Conservation (phyloP, 352 stramenopile species). For the Pythium pyrilobum region DNA sequence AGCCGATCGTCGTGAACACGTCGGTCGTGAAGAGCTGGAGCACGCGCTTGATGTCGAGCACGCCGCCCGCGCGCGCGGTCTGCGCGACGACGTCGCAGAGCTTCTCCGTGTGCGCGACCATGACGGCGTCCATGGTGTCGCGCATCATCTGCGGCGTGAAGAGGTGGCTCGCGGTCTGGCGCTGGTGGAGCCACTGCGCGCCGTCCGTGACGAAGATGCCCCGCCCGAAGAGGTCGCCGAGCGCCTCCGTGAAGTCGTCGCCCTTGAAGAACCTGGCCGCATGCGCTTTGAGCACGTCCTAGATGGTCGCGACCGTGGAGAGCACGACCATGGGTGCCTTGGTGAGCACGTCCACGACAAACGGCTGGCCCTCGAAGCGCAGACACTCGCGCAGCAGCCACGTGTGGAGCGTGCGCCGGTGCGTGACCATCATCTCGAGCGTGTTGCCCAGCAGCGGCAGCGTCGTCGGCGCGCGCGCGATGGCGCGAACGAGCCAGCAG, state of each 20-base stretch:
- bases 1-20: constrained; percentile 54
- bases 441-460: constrained; percentile 11
- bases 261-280: constrained; percentile 68
- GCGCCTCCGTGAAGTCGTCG: constrained; percentile 21
- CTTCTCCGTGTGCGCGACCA: constrained; percentile 23
- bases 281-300: constrained; percentile 50
- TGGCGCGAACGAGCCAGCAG: neutral
- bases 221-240: constrained; percentile 53
- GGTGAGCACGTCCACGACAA: constrained; percentile 31
- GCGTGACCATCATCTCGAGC: neutral
- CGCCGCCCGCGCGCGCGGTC: neutral
- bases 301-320: constrained; percentile 26
- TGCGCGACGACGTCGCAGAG: constrained; percentile 23
- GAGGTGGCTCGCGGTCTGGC: constrained; percentile 81
- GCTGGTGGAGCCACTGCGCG: constrained; percentile 49
- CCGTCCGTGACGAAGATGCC: constrained; percentile 47
- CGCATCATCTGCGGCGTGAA: constrained; percentile 59
- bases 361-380: constrained; percentile 22
- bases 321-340: constrained; percentile 34
- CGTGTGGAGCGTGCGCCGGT: constrained; percentile 17
- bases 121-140: constrained; percentile 34
- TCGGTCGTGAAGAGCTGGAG: constrained; percentile 58
- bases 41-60: constrained; percentile 38
- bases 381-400: constrained; percentile 20
- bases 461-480: neutral